A percentile compares a stretch with the other conserved stretches of the same genome.
These are phyloP conservation scores for Prunus armeniaca DNA, from an alignment of 306 rosid species.

Conservation along the genomic window DNA sequence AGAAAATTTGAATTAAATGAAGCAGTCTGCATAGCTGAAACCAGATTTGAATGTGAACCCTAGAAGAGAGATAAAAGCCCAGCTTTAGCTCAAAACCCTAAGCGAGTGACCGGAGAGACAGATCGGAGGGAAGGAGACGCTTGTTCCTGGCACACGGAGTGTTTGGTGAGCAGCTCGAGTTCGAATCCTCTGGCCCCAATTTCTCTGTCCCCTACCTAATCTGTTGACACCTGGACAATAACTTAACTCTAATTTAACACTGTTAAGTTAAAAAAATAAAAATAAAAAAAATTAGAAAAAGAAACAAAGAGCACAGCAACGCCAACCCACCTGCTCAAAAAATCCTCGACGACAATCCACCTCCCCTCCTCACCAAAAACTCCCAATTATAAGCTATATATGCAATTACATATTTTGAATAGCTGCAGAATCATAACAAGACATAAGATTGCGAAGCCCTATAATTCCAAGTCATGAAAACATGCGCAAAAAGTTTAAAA, in stretches of 20 bases:
- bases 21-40: background rate
- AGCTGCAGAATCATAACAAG: background rate
- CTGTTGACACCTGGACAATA: no score
- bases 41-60: background rate
- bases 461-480: slow-evolving; percentile 6
- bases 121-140: background rate
- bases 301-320: no score
- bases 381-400: background rate
- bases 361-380: no score
- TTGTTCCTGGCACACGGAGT: background rate
- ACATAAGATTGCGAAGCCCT: background rate
- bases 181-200: background rate
- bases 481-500: background rate
- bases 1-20: slow-evolving; percentile 1
- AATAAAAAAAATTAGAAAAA: no score
- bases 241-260: no score
- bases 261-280: no score
- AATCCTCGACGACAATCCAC: no score
- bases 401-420: background rate
- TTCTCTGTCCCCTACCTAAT: no score
- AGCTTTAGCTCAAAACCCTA: slow-evolving; percentile 8
- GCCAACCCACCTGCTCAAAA: no score
- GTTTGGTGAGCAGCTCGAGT: background rate
- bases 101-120: background rate
- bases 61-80: background rate